Percentiles rank a stretch among this genome's conserved stretches.
These are phyloP conservation scores for Gossypium turneri DNA, from an alignment of 345 rosid species.

Conservation along the genomic window DNA sequence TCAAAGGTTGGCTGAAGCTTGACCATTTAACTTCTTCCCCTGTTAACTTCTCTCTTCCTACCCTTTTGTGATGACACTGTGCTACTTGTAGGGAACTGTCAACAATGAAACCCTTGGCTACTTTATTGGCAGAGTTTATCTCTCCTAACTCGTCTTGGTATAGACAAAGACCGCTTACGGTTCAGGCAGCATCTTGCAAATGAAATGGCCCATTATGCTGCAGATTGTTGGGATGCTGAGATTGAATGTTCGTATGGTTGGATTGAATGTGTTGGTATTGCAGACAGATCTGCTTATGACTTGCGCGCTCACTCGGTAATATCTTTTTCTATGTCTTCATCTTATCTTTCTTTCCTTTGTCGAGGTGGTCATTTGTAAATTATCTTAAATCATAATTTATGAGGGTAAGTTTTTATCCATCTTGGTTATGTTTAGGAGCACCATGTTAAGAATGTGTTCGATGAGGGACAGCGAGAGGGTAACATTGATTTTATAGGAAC, in stretches of 20 bases:
- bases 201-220: conserved; percentile 99
- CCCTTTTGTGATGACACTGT: conserved; percentile 1
- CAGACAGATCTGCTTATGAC: conserved; percentile 96
- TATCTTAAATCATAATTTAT: background rate
- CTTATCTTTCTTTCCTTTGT: background rate
- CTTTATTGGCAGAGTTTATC: conserved; percentile 92
- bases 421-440: background rate
- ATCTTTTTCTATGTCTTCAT: background rate
- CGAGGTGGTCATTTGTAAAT: background rate
- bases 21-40: background rate
- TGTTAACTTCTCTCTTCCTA: background rate
- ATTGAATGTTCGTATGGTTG: conserved; percentile 92
- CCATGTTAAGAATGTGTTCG: background rate
- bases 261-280: conserved; percentile 98
- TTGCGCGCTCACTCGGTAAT: conserved; percentile 75
- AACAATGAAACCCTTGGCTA: conserved; percentile 93
- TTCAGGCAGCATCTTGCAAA: conserved; percentile 96
- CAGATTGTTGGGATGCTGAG: conserved; percentile 99
- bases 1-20: conserved; percentile 42
- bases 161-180: conserved; percentile 69
- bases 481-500: background rate
- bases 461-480: background rate
- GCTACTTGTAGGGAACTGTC: conserved; percentile 62
- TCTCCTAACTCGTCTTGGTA: conserved; percentile 75
- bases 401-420: background rate